Evolutionary conservation across 2,329 filamentous ascomycete species (phyloP).

Genomic region (Aspergillus ruber): DNA sequence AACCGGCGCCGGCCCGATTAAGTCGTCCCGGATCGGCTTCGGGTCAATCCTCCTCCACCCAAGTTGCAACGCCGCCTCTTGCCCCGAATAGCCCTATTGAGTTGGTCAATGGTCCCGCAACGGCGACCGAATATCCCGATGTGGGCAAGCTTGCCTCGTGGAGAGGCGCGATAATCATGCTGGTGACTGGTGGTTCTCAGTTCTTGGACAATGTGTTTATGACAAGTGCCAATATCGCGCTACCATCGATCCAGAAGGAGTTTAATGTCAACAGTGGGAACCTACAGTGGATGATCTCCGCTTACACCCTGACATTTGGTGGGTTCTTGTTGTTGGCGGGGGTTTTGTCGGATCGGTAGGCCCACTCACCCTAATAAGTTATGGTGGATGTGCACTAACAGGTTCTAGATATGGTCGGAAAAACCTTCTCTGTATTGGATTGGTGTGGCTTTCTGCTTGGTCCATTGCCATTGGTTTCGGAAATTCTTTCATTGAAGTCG

Average conservation of each 20-base stretch:
- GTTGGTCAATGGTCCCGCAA: neutral
- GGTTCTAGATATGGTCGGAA: constrained; percentile 29
- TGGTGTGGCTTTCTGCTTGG: constrained; percentile 31
- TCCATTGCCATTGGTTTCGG: constrained; percentile 35
- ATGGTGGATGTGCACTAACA: constrained; percentile 3
- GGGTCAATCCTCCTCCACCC: neutral
- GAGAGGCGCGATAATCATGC: constrained; percentile 33
- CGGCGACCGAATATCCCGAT: constrained; percentile 14
- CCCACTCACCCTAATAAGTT: neutral
- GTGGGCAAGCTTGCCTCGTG: constrained; percentile 32
- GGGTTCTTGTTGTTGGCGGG: constrained; percentile 29
- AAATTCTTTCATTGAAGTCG: constrained; percentile 35
- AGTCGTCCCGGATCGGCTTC: neutral
- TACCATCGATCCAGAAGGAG: constrained; percentile 36
- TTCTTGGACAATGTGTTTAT: constrained; percentile 42
- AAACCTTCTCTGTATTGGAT: constrained; percentile 33
- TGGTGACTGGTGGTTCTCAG: constrained; percentile 39
- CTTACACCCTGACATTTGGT: constrained; percentile 37
- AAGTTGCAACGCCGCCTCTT: neutral
- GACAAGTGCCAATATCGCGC: constrained; percentile 37
- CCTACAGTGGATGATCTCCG: constrained; percentile 38
- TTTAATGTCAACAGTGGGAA: constrained; percentile 29
- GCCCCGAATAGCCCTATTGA: neutral
- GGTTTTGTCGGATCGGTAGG: constrained; percentile 28
- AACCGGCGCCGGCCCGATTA: neutral